Evolutionary conservation across 1,284 basidiomycete species (phyloP).

Genomic region (Trichosporon faecale): DNA sequence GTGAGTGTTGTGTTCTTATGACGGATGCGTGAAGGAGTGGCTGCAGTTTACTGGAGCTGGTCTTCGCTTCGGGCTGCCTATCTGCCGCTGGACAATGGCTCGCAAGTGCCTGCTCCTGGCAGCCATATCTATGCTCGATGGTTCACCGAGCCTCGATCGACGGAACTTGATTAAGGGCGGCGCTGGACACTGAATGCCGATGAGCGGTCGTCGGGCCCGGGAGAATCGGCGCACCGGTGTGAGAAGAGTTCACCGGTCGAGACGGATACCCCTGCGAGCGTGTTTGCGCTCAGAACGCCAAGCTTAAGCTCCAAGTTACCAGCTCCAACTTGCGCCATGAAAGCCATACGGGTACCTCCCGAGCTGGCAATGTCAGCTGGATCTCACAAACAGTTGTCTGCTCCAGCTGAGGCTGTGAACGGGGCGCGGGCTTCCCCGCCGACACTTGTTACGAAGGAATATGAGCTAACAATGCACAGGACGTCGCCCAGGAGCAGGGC

Average conservation of each 20-base stretch:
- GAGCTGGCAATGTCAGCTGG: neutral
- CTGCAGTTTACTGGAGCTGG: neutral
- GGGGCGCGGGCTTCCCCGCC: too few relatives aligned
- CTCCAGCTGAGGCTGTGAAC: too few relatives aligned
- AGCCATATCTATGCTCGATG: neutral
- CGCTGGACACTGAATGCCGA: too few relatives aligned
- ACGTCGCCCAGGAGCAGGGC: slow-evolving; percentile 62
- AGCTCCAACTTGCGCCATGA: neutral
- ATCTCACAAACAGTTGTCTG: too few relatives aligned
- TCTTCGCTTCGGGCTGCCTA: neutral
- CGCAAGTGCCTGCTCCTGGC: neutral
- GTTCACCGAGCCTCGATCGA: neutral
- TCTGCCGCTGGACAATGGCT: too few relatives aligned
- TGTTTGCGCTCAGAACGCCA: neutral
- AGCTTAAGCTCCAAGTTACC: neutral
- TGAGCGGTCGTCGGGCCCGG: too few relatives aligned
- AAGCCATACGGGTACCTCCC: neutral
- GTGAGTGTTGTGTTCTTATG: slow-evolving; percentile 23
- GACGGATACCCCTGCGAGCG: neutral
- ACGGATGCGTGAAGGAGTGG: neutral
- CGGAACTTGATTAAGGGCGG: neutral
- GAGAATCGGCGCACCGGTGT: neutral
- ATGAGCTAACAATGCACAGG: slow-evolving; percentile 31
- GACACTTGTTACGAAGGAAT: too few relatives aligned
- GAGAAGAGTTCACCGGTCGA: neutral